Evolutionary conservation across 768 basidiomycete genomes (phyloP), one percentile per base, ranked within the genome.

Genomic region (Piloderma croceum): DNA sequence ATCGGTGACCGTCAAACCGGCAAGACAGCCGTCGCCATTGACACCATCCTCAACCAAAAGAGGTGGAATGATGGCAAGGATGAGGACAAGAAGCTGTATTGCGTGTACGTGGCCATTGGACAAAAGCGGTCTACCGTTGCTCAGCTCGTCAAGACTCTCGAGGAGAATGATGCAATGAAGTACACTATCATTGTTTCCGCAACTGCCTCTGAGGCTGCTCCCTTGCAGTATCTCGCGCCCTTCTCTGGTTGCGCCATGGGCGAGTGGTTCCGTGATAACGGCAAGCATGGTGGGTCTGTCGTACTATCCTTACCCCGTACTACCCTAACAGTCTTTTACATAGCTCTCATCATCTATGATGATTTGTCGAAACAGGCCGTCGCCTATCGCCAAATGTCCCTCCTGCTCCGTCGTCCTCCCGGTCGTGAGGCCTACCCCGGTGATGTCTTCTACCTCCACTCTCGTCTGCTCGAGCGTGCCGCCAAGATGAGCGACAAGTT

Each of bases 221-320:
- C 96, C 53, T 78, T 99, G 42, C 96, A 99, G 65, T 99, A 97
- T 73, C 88, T 99, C 56, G 96, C 96, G 58, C 96, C 96, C 53
- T 99, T 99, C 90, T 94, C 96, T 53, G 96, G 96, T 49, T 94
- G 91, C 69, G 96, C 96, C 58, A 99, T 99, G 92, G 96, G 96
- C 65, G 96, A 99, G 73, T 99, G 94, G 94, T 99, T 99, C 96
- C 89, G 91, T 71, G 96, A 99, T 73, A 99, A 99, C 66, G 94
- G 92, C 74, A 97, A 94, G 74, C 96, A 99, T 69, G 93, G 86
- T 86, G 57, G 40, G 81, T 54, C 19, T 22, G 2, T 34, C n/a
- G 11, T 12, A 34, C 35, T 17, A 10, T 10, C 24, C 32, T 24
- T 36, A 7, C 13, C 34, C 12, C 23, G n/a, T n/a, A n/a, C n/a